A percentile compares a stretch with the other conserved stretches of the same genome.
These are phyloP conservation scores for Fusarium decemcellulare DNA, from an alignment of 2,329 filamentous ascomycete species.

Conservation along the genomic window DNA sequence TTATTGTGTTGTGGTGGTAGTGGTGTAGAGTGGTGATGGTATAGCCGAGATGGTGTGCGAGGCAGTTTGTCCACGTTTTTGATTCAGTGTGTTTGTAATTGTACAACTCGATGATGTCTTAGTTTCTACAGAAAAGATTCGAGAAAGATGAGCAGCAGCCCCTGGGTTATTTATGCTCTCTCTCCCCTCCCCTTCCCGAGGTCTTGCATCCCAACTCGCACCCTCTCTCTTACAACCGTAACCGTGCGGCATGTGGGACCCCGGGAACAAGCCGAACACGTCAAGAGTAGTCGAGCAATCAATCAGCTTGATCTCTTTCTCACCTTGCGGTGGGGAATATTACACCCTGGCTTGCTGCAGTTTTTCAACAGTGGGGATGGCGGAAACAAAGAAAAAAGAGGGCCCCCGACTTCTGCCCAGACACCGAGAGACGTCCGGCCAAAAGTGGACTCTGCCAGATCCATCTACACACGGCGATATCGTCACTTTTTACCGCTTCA, in stretches of 20 bases:
- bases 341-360: too few species aligned
- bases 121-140: background rate
- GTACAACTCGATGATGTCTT: background rate
- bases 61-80: background rate
- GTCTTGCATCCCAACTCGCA: constrained; percentile 11
- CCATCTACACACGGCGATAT: constrained; percentile 20
- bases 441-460: constrained; percentile 37
- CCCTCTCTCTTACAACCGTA: constrained; percentile 4
- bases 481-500: constrained; percentile 37
- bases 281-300: background rate
- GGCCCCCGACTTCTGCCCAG: constrained; percentile 14
- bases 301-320: background rate
- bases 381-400: background rate
- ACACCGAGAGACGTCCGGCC: constrained; percentile 46
- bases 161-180: constrained; percentile 44
- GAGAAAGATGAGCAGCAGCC: constrained; percentile 11
- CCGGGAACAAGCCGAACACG: constrained; percentile 24
- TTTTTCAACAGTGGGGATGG: background rate
- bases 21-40: background rate
- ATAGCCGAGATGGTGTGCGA: background rate
- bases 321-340: too few species aligned
- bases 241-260: constrained; percentile 32
- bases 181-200: constrained; percentile 5
- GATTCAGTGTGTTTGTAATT: background rate
- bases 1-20: constrained; percentile 1